Base-by-base conservation (phyloP, 2,329 filamentous ascomycete species). In the Trichophyton simii region DNA sequence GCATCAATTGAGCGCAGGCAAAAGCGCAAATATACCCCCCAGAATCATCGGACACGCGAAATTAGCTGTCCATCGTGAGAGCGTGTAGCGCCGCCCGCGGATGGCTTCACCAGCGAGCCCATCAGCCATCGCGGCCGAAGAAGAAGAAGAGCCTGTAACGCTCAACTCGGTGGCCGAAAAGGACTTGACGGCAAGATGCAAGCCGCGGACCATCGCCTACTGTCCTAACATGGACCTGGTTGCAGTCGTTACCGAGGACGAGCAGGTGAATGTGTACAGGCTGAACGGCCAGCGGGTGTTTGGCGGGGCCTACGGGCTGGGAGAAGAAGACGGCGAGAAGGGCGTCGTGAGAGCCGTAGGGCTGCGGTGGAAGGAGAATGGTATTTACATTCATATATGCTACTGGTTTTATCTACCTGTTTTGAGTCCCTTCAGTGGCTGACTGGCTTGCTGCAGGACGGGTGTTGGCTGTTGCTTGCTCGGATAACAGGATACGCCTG, bases 181-280 rank as follows among this genome's bases (percentile, higher is more conserved):
- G 66, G 70, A 68, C 58, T 67, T 77, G 44, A 68, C 72, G 36
- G 68, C 71, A 67, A 76, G 73, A 73, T 75, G 74, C 67, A 77
- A 77, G 66, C 64, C 71, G 58, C 69, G 67, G 62, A 68, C 87
- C 58, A 79, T 92, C 38, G 81, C 85, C 28, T 89, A 88, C 73
- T 95, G 90, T 73, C 89, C 91, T 15, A 87, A 86, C 7, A 88
- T 95, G 77, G 89, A 96, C 74, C 80, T 97, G 54, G 80, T 91
- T 11, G 87, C 88, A 11, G 78, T 89, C 11, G 86, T 87, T 13
- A 83, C 81, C n/a, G 79, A 81, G 15, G 82, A 85, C 63, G 84
- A 84, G 57, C 84, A 85, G 58, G 77, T 96, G 18, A 81, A 87
- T 66, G 84, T 96, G 50, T 91, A 87, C 73, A 83, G 92, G 57